Conservation (phyloP, 345 rosid species). For the Anacardium occidentale region DNA sequence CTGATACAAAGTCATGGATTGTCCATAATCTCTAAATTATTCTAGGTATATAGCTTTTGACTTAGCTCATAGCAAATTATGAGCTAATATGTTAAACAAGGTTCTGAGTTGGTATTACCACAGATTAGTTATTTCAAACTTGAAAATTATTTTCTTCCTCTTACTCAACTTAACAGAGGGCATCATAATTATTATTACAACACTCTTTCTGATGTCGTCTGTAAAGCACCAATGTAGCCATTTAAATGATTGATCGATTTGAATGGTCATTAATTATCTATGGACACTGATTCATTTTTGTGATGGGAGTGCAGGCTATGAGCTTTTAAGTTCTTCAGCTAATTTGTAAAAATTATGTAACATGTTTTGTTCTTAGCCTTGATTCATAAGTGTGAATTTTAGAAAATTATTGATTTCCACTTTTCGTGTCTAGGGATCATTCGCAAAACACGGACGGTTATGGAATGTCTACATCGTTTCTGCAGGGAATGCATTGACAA, state of each 20-base stretch:
- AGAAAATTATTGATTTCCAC: constrained; percentile 5
- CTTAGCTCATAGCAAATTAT: too few species aligned
- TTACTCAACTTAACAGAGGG: too few species aligned
- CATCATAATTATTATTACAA: too few species aligned
- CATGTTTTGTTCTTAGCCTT: constrained; percentile 6
- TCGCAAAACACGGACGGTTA: constrained; percentile 80
- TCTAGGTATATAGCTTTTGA: too few species aligned
- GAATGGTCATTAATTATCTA: neutral
- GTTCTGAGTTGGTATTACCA: too few species aligned
- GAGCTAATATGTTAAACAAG: too few species aligned
- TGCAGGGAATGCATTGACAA: constrained; percentile 87
- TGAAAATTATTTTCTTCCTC: neutral
- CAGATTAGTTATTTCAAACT: neutral
- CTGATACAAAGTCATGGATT: neutral
- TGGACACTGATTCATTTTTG: neutral
- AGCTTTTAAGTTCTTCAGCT: constrained; percentile 3
- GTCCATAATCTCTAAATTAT: neutral
- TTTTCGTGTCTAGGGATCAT: constrained; percentile 54
- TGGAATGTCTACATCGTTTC: constrained; percentile 86
- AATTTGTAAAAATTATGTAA: neutral
- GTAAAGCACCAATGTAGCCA: neutral
- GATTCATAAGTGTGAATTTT: constrained; percentile 6
- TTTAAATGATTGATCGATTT: neutral
- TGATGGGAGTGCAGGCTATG: neutral
- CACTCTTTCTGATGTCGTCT: too few species aligned